These are phyloP conservation scores for Mollisiaceae sp. DNA, from an alignment of 2,329 filamentous ascomycete species.

Conservation along the genomic window DNA sequence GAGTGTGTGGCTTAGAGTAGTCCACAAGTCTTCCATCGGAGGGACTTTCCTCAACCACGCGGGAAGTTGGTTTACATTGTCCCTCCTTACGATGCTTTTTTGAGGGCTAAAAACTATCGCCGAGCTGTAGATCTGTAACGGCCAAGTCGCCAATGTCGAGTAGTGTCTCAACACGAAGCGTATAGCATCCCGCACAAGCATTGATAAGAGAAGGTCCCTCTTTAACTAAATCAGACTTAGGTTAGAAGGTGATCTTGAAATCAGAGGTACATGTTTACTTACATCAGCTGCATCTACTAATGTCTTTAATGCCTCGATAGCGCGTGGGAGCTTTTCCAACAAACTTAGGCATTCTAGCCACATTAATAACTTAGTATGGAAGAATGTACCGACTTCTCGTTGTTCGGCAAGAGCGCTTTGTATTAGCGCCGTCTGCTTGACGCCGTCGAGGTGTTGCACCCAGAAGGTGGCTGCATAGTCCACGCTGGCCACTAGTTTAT, in stretches of 20 bases:
- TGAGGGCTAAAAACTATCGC: constrained; percentile 31
- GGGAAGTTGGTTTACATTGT: constrained; percentile 27
- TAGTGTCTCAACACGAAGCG: constrained; percentile 33
- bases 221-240: constrained; percentile 23
- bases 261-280: constrained; percentile 24
- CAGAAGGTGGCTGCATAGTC: constrained; percentile 40
- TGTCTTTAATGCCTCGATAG: constrained; percentile 28
- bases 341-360: constrained; percentile 42
- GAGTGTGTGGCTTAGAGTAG: constrained; percentile 15
- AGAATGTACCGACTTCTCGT: constrained; percentile 30
- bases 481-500: constrained; percentile 22
- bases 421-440: constrained; percentile 21
- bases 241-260: constrained; percentile 21
- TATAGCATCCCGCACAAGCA: constrained; percentile 29
- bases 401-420: constrained; percentile 13
- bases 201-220: constrained; percentile 21
- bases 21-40: constrained; percentile 25
- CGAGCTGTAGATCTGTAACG: constrained; percentile 31
- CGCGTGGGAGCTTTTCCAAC: constrained; percentile 29
- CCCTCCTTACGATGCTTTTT: constrained; percentile 25
- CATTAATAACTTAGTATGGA: constrained; percentile 36
- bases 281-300: constrained; percentile 27
- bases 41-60: constrained; percentile 24
- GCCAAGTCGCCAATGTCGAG: constrained; percentile 27
- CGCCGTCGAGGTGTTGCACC: constrained; percentile 33